Conservation (phyloP, 352 stramenopile genomes). For the Pythium insidiosum region DNA sequence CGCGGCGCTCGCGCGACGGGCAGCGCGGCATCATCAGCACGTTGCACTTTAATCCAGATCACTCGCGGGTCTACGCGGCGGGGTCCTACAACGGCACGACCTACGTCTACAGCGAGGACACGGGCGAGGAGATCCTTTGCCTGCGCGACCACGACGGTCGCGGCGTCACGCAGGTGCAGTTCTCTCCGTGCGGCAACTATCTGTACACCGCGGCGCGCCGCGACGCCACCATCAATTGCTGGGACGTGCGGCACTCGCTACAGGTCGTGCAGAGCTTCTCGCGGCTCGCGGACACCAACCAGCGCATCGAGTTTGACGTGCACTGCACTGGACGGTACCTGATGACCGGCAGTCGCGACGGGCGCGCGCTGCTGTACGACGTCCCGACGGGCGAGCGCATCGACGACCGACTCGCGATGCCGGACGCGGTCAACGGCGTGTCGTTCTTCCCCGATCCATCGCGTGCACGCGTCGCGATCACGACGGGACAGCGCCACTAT, state of each 20-base stretch:
- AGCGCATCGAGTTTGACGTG: slow-evolving; percentile 73
- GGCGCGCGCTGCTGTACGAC: slow-evolving; percentile 50
- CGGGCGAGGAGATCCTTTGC: slow-evolving; percentile 45
- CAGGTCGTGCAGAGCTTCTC: slow-evolving; percentile 58
- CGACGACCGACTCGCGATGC: slow-evolving; percentile 30
- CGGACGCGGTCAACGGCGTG: slow-evolving; percentile 63
- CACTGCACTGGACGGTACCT: slow-evolving; percentile 54
- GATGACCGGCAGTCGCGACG: slow-evolving; percentile 45
- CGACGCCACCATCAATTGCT: slow-evolving; percentile 72
- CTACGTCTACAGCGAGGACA: slow-evolving; percentile 80
- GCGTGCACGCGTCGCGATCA: slow-evolving; percentile 37
- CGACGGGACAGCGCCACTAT: slow-evolving; percentile 59
- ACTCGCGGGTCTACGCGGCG: slow-evolving; percentile 78
- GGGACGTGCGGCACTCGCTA: slow-evolving; percentile 74
- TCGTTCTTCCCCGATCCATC: slow-evolving; percentile 63
- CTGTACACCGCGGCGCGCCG: slow-evolving; percentile 69
- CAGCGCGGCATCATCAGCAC: slow-evolving; percentile 75
- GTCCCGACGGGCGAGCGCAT: slow-evolving; percentile 39
- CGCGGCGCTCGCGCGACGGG: slow-evolving; percentile 48
- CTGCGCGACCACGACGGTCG: slow-evolving; percentile 63
- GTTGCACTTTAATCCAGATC: slow-evolving; percentile 74
- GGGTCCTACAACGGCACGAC: slow-evolving; percentile 80
- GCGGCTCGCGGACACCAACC: slow-evolving; percentile 56
- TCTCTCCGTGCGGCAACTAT: slow-evolving; percentile 63
- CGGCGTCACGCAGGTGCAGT: slow-evolving; percentile 77